These are phyloP conservation scores for Isabelozyma gotoi DNA, from an alignment of 805 yeast species.

Conservation along the genomic window DNA sequence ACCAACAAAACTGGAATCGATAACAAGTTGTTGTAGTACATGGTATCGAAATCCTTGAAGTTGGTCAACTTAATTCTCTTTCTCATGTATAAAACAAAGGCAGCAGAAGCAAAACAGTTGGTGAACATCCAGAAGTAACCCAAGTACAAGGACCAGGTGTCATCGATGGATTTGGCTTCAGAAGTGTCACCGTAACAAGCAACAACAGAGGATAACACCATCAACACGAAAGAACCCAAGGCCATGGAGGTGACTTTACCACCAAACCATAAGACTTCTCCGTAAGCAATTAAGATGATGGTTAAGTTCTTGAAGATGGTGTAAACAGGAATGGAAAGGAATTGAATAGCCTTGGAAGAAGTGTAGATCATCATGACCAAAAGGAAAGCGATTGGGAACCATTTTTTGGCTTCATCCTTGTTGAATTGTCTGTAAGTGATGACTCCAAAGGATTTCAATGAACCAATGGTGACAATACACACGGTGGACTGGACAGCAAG, in stretches of 20 bases:
- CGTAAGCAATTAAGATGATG: conserved; percentile 94
- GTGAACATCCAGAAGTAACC: conserved; percentile 98
- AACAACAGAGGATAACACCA: conserved; percentile 94
- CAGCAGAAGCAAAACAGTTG: conserved; percentile 92
- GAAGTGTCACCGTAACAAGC: conserved; percentile 86
- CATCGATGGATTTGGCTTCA: conserved; percentile 38
- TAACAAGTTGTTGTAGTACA: conserved; percentile 95
- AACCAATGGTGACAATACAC: conserved; percentile 70
- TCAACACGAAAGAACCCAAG: conserved; percentile 79
- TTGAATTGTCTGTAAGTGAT: conserved; percentile 87
- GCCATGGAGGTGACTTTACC: conserved; percentile 90
- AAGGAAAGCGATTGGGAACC: conserved; percentile 91
- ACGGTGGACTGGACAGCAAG: conserved; percentile 87
- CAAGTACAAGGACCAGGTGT: conserved; percentile 47
- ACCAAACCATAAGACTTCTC: conserved; percentile 97
- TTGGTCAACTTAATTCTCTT: conserved; percentile 96
- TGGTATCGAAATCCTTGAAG: conserved; percentile 95
- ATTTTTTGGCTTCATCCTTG: conserved; percentile 85
- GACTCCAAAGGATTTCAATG: conserved; percentile 70
- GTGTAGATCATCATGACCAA: conserved; percentile 95
- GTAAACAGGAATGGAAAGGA: conserved; percentile 89
- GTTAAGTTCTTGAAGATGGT: conserved; percentile 98
- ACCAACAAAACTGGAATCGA: conserved; percentile 85
- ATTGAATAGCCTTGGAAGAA: conserved; percentile 91
- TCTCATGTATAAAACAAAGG: conserved; percentile 93